phyloP scores from a whole-genome alignment of 495 filamentous ascomycete species.

The Evernia prunastri region DNA sequence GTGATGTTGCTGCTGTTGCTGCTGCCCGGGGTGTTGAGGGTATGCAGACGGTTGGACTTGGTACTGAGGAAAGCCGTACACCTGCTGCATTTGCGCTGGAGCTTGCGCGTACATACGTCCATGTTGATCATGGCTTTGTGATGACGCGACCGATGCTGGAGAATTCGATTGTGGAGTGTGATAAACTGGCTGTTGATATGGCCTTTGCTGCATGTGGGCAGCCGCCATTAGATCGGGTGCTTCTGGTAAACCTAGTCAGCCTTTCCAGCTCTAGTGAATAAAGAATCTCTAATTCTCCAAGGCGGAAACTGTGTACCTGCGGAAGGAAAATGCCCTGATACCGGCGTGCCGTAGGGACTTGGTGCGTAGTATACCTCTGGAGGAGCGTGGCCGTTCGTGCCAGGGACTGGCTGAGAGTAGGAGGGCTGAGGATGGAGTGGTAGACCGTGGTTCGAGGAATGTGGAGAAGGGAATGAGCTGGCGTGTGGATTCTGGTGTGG shows the following conservation, averaged over 20 bases:
- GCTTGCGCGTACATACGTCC: conserved; percentile 74
- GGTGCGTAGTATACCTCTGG: conserved; percentile 67
- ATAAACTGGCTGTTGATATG: conserved; percentile 76
- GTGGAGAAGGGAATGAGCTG: conserved; percentile 52
- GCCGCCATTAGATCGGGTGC: conserved; percentile 91
- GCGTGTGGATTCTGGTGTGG: conserved; percentile 47
- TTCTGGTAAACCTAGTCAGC: conserved; percentile 45
- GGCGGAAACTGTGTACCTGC: conserved; percentile 58
- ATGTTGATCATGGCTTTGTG: conserved; percentile 82
- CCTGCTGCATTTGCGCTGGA: conserved; percentile 43
- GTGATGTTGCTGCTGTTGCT: conserved; percentile 26
- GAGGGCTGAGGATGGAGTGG: conserved; percentile 40
- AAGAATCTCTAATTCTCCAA: background rate
- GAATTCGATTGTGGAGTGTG: conserved; percentile 95
- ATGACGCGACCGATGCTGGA: conserved; percentile 89
- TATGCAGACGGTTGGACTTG: conserved; percentile 51
- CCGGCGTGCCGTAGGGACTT: conserved; percentile 65
- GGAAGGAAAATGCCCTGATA: conserved; percentile 65
- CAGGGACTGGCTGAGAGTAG: conserved; percentile 44
- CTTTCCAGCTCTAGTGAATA: background rate
- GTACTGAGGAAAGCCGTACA: conserved; percentile 52
- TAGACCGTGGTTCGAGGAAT: conserved; percentile 39
- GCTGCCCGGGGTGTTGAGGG: conserved; percentile 16
- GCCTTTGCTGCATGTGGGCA: conserved; percentile 72
- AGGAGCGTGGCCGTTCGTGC: conserved; percentile 45